phyloP scores from a whole-genome alignment of 2,329 filamentous ascomycete species.

The Ustilaginoidea virens region DNA sequence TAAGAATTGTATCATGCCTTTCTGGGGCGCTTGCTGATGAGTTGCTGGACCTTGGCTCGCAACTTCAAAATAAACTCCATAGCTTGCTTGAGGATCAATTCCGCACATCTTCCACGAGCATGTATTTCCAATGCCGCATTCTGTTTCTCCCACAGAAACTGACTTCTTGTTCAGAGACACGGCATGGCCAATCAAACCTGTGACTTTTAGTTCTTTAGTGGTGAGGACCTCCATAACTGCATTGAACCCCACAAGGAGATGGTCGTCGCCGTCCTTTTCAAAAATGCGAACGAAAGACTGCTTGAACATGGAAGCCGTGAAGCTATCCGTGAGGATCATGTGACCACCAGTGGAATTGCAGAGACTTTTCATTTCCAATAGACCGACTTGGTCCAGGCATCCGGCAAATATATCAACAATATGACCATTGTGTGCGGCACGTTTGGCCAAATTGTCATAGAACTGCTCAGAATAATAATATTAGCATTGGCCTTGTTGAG shows the following conservation, averaged over 20 bases:
- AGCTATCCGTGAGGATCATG: constrained; percentile 96
- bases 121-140: constrained; percentile 95
- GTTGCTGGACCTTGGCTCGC: constrained; percentile 80
- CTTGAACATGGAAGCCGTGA: constrained; percentile 98
- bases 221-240: constrained; percentile 89
- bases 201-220: constrained; percentile 96
- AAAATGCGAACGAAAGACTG: constrained; percentile 96
- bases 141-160: constrained; percentile 88
- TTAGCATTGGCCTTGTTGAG: neutral
- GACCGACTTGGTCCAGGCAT: constrained; percentile 90
- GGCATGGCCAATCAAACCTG: constrained; percentile 89
- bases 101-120: constrained; percentile 99
- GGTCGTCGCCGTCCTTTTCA: constrained; percentile 90
- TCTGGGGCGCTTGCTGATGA: constrained; percentile 74
- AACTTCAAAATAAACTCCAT: constrained; percentile 96
- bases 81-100: constrained; percentile 85
- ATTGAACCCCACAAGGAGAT: constrained; percentile 96
- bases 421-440: constrained; percentile 90
- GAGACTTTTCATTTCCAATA: constrained; percentile 95
- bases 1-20: constrained; percentile 94
- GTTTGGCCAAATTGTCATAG: constrained; percentile 86
- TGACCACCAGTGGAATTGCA: constrained; percentile 93
- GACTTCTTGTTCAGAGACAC: constrained; percentile 98
- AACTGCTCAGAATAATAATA: constrained; percentile 37
- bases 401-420: constrained; percentile 96